Base-by-base conservation (phyloP, 768 basidiomycete genomes). In the Hygrocybe coccinea region DNA sequence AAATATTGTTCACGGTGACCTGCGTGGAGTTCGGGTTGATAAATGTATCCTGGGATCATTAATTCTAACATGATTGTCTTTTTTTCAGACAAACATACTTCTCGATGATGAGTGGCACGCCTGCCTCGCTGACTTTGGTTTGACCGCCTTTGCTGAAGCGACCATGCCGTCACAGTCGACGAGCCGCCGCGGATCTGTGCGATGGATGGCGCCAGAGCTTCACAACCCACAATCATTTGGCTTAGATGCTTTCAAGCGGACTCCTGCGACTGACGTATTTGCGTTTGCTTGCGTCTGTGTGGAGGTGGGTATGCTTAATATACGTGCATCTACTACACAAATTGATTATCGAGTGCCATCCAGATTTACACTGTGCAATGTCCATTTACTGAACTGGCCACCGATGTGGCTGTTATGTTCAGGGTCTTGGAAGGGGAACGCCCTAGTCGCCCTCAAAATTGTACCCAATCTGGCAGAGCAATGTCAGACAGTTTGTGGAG, bases 141-240 rank as follows among this genome's bases (percentile, higher is more conserved):
- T 71, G n/a, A 60, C 65, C 4, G 56, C 55, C 4, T 62, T 69
- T 22, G 45, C 60, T 22, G 66, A 68, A 39, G 61, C 55, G 6
- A 66, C 65, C 2, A 44, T 55, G 10, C 41, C 58, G 2, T 59
- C 59, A 34, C 52, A 55, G n/a, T 56, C 62, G 2, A 53, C 60
- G 5, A 55, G 54, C 34, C 44, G 59, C 8, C 56, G 56, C 7
- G 69, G 69, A 2, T 62, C 60, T 14, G 45, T 59, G 5, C 53
- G 65, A 36, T 71, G 69, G 65, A 69, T 67, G 68, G 66, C 70
- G 2, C 70, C 65, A 17, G 68, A 67, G 50, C 59, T 69, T 14
- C 59, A 60, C 19, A 33, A 54, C 17, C 63, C 65, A 7, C 62
- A 65, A 34, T 41, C 50, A 3, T 64, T 64, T 56, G 60, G 54